phyloP scores from a whole-genome alignment of 495 filamentous ascomycete genomes.

The Delitschia confertaspora region DNA sequence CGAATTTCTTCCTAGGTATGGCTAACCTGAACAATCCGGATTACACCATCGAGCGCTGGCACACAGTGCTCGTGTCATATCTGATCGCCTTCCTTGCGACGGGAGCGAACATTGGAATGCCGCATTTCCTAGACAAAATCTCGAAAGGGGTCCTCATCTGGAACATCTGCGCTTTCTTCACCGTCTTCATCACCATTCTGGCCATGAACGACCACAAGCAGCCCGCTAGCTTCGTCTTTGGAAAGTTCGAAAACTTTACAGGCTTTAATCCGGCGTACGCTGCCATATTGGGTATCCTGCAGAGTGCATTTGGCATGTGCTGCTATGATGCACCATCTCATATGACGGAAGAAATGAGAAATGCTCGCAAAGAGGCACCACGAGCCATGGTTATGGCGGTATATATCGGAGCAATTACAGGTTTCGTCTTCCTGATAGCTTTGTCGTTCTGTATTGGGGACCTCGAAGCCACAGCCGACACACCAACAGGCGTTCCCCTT shows the following conservation, averaged over 20 bases:
- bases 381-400: slow-evolving; percentile 49
- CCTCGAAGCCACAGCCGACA: slow-evolving; percentile 34
- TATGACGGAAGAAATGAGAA: slow-evolving; percentile 46
- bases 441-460: slow-evolving; percentile 47
- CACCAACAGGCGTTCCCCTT: slow-evolving; percentile 41
- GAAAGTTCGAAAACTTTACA: slow-evolving; percentile 48
- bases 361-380: slow-evolving; percentile 44
- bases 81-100: slow-evolving; percentile 38
- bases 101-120: slow-evolving; percentile 44
- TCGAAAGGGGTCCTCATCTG: slow-evolving; percentile 45
- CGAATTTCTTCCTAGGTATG: slow-evolving; percentile 49
- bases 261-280: slow-evolving; percentile 46
- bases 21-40: slow-evolving; percentile 45
- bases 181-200: slow-evolving; percentile 44
- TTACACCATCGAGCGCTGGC: slow-evolving; percentile 50
- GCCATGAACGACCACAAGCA: slow-evolving; percentile 50
- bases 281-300: slow-evolving; percentile 48
- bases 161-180: slow-evolving; percentile 48
- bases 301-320: slow-evolving; percentile 50
- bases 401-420: slow-evolving; percentile 43
- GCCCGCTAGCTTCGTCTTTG: slow-evolving; percentile 47
- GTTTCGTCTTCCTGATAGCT: slow-evolving; percentile 42
- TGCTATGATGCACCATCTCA: slow-evolving; percentile 40
- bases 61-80: slow-evolving; percentile 48
- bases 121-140: slow-evolving; percentile 45